Evolutionary conservation across 225 moss, liverwort and hornwort genomes (phyloP), one percentile per base, ranked within the genome.

Genomic region (Lunularia cruciata): DNA sequence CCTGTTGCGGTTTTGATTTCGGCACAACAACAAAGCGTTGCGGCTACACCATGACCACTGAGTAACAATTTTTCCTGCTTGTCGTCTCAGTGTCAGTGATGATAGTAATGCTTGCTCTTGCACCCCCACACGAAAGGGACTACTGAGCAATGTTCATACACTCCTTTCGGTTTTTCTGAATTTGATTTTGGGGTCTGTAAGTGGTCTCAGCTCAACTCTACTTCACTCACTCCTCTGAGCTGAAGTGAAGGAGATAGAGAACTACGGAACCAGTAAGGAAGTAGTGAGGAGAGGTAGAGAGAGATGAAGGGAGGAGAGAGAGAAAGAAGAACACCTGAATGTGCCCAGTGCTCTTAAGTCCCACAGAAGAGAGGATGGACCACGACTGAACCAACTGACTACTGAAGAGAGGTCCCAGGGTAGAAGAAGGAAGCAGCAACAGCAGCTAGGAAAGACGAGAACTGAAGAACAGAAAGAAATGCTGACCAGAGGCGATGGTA

Each of bases 321-420:
- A 11, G 22, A 33, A 63, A 6, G n/a, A 63, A 45, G 42, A 63
- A 26, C 43, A 45, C 20, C 9, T 7, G 7, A 15, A 1, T 39
- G 34, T 39, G 42, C 63, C 27, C 40, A 63, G 1, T 40, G 38
- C 42, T 60, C 60, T 60, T 60, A 60, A 60, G 60, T 62, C 62
- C 26, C 33, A 42, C 5, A 63, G 63, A 63, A 42, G 43, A 63
- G 22, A 42, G 25, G 37, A 63, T 18, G 27, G 16, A 35, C 30
- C 5, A 35, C 0, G 16, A 23, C 8, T 57, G 43, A 15, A 22
- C 12, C 16, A 4, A 36, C 23, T 25, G 14, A 3, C 36, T 20
- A 25, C 14, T 12, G 61, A 26, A 12, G 61, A 32, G 40, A 40
- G 35, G 25, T 31, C 52, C 52, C 52, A 25, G 23, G 52, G 5